phyloP scores from a whole-genome alignment of 2,329 filamentous ascomycete species.

The Mollisia scopiformis region DNA sequence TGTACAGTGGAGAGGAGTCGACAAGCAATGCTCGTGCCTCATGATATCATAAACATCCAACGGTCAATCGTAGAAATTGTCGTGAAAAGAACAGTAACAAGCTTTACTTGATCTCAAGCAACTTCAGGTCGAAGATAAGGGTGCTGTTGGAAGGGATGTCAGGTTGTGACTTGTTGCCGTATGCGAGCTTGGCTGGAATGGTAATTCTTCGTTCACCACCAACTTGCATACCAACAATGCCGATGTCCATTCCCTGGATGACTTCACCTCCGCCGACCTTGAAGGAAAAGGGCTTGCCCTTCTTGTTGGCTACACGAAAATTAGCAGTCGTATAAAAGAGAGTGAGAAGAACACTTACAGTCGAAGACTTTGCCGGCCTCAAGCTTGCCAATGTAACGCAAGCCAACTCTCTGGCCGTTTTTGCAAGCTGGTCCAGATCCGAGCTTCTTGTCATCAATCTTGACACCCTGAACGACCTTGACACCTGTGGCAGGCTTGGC shows the following conservation, averaged over 20 bases:
- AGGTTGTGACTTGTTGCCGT: constrained; percentile 80
- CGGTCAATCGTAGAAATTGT: background rate
- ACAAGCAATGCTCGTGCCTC: constrained; percentile 19
- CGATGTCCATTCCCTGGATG: constrained; percentile 98
- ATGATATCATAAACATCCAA: constrained; percentile 19
- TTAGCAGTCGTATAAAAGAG: background rate
- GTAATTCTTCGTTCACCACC: constrained; percentile 92
- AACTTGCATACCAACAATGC: constrained; percentile 87
- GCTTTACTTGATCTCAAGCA: constrained; percentile 78
- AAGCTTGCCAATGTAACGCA: constrained; percentile 98
- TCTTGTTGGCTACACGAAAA: constrained; percentile 80
- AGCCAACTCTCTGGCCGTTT: constrained; percentile 86
- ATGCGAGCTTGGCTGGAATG: constrained; percentile 85
- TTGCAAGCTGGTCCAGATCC: constrained; percentile 85
- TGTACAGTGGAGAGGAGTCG: constrained; percentile 34
- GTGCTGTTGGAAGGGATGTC: constrained; percentile 92
- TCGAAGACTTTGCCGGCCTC: constrained; percentile 91
- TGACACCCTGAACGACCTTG: constrained; percentile 86
- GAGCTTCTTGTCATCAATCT: constrained; percentile 92
- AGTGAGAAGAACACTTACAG: constrained; percentile 56
- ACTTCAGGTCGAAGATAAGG: constrained; percentile 89
- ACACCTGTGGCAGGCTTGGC: constrained; percentile 62
- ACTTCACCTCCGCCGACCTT: constrained; percentile 94
- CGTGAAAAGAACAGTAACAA: background rate
- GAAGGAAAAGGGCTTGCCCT: constrained; percentile 96